A percentile compares a stretch with the other conserved stretches of the same genome.
Evolutionary conservation across 2,329 filamentous ascomycete species (phyloP).

Genomic region (Pseudogymnoascus sp.): DNA sequence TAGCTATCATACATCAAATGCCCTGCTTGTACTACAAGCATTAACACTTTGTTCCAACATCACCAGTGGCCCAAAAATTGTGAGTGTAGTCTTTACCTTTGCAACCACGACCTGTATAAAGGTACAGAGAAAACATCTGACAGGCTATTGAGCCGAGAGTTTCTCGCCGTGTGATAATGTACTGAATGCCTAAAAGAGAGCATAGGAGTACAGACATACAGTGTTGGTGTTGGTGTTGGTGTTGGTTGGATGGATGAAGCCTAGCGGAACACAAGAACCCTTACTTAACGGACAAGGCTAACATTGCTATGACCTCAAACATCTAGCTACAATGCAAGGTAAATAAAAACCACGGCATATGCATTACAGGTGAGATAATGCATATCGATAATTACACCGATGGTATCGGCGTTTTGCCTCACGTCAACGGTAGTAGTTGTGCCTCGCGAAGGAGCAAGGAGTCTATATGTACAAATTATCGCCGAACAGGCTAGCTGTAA

Average conservation of each 20-base stretch:
- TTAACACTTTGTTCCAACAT: too few relatives aligned
- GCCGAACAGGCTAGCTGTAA: background rate
- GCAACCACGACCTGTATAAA: background rate
- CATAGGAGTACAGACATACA: background rate
- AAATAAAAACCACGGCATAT: background rate
- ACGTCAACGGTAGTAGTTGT: background rate
- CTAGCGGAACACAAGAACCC: background rate
- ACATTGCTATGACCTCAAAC: background rate
- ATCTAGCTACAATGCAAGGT: background rate
- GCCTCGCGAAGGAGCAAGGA: background rate
- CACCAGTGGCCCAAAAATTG: too few relatives aligned
- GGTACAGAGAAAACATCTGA: background rate
- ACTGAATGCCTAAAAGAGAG: background rate
- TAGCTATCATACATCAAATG: too few relatives aligned
- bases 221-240: background rate
- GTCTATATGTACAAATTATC: background rate
- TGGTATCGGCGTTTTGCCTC: background rate
- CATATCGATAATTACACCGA: background rate
- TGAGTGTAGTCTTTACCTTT: too few relatives aligned
- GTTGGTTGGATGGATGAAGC: background rate
- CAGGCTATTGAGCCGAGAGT: background rate
- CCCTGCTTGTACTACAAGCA: too few relatives aligned
- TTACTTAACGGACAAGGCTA: background rate
- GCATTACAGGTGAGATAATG: background rate
- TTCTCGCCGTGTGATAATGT: background rate